Base-by-base conservation (phyloP, 2,329 filamentous ascomycete genomes). In the Pseudogymnoascus sp. region DNA sequence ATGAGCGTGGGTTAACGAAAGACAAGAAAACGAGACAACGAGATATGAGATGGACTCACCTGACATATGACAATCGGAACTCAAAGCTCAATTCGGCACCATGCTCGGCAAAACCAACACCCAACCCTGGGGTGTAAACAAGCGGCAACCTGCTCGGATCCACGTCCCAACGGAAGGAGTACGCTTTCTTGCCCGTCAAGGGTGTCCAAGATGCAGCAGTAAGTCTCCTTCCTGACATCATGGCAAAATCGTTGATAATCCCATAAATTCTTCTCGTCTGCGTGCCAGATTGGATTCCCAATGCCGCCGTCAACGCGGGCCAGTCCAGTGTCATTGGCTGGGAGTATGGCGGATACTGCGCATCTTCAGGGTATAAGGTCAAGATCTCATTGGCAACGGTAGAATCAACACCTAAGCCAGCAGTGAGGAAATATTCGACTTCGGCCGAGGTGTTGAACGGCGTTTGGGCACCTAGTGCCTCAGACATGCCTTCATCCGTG, bases 401-500 rank as follows among this genome's bases (percentile, higher is more conserved):
- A 54, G 47, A 11, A 54, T 54, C 26, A 54, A 54, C 26, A n/a
- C 59, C 59, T 16, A 54, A 16, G 23, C 47, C 26, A 54, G 47
- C 26, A 54, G 26, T 84, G 0, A 89, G 47, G 14, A 31, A 54
- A 18, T 16, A 16, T 23, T 54, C 47, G 14, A 54, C 26, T 31
- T 54, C 23, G n/a, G 47, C 26, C 2, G 47, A 16, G 23, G 47
- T 54, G 26, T 54, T 54, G n/a, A 31, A 54, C 2, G 47, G 47
- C 14, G 47, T 54, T 54, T 54, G 47, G 8, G 47, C 47, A 11
- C 47, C 23, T 4, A 54, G 26, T 10, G 47, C 47, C 47, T 31
- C 47, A 16, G 47, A 54, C 0, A 84, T 80, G n/a, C 87, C 88
- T 73, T 91, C 88, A 69, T 90, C 85, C 36, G 84, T 83, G 73